phyloP scores from a whole-genome alignment of 2,329 filamentous ascomycete genomes.

The Truncatella angustata region DNA sequence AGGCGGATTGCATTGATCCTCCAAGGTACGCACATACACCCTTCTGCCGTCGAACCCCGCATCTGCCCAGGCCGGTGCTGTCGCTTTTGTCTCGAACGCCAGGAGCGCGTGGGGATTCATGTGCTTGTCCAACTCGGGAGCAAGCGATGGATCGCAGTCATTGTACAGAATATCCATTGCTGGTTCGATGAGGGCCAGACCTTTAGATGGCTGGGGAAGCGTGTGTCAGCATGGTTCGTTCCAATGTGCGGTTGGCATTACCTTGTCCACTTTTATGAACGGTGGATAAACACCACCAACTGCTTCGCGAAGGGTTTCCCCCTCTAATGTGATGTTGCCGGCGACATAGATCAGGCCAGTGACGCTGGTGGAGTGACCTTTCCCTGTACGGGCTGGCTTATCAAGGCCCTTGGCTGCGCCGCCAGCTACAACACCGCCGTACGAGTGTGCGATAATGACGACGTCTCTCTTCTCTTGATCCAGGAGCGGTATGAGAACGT shows the following conservation, averaged over 20 bases:
- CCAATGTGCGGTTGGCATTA: background rate
- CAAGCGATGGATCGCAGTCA: conserved; percentile 16
- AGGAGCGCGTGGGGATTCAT: conserved; percentile 16
- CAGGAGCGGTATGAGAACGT: conserved; percentile 17
- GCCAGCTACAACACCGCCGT: conserved; percentile 21
- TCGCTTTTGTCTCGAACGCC: conserved; percentile 16
- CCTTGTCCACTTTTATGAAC: conserved; percentile 19
- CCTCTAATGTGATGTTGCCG: conserved; percentile 18
- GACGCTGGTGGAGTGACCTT: conserved; percentile 13
- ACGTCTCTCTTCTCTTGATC: conserved; percentile 17
- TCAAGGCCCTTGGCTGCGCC: conserved; percentile 24
- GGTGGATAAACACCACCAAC: conserved; percentile 17
- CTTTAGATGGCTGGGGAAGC: conserved; percentile 12
- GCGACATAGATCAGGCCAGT: conserved; percentile 19
- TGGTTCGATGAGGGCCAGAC: conserved; percentile 19
- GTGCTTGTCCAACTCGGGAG: conserved; percentile 10
- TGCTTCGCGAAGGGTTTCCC: conserved; percentile 14
- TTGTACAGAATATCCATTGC: conserved; percentile 21
- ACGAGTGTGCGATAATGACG: conserved; percentile 24
- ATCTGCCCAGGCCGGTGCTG: conserved; percentile 19
- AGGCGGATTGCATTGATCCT: conserved; percentile 20
- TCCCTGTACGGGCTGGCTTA: conserved; percentile 12
- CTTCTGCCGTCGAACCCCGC: conserved; percentile 16
- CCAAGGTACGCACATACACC: conserved; percentile 18
- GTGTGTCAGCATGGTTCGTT: too few relatives aligned